phyloP scores from a whole-genome alignment of 139 green algal genomes.

The Zygnema circumcarinatum region DNA sequence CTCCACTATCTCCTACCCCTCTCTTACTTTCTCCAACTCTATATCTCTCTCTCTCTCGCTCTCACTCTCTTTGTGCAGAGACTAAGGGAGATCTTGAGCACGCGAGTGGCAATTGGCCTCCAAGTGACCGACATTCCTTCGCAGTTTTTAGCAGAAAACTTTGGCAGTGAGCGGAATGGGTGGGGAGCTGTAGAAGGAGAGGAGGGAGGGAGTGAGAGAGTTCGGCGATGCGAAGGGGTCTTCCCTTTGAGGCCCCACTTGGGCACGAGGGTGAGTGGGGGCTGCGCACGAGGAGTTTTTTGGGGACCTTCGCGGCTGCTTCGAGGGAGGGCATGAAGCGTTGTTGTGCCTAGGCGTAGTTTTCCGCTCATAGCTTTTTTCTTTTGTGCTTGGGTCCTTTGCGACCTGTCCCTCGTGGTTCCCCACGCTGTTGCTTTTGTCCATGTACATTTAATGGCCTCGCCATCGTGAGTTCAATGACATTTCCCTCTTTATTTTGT shows the following conservation, averaged over 20 bases:
- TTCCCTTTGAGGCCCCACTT: not conserved
- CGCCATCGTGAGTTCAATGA: too few relatives aligned
- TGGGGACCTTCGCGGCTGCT: too few relatives aligned
- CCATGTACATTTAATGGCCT: too few relatives aligned
- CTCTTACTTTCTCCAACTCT: not conserved
- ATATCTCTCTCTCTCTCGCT: too few relatives aligned
- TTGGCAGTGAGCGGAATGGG: not conserved
- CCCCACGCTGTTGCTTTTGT: too few relatives aligned
- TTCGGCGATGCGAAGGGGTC: not conserved
- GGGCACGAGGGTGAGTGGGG: not conserved
- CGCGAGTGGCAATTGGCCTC: slow-evolving; percentile 26
- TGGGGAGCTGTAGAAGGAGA: not conserved
- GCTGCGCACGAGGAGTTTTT: not conserved
- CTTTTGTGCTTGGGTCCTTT: too few relatives aligned
- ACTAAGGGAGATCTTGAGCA: slow-evolving; percentile 34
- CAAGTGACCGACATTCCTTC: slow-evolving; percentile 40
- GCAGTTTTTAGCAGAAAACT: not conserved
- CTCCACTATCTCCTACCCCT: not conserved
- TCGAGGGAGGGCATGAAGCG: too few relatives aligned
- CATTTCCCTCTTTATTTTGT: too few relatives aligned
- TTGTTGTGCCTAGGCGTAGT: too few relatives aligned
- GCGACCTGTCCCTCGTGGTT: too few relatives aligned
- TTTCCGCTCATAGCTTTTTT: too few relatives aligned
- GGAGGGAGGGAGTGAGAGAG: not conserved
- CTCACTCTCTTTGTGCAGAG: slow-evolving; percentile 13